Evolutionary conservation across 805 yeast genomes (phyloP).

Genomic region (Helenozyma rhizophorensis): DNA sequence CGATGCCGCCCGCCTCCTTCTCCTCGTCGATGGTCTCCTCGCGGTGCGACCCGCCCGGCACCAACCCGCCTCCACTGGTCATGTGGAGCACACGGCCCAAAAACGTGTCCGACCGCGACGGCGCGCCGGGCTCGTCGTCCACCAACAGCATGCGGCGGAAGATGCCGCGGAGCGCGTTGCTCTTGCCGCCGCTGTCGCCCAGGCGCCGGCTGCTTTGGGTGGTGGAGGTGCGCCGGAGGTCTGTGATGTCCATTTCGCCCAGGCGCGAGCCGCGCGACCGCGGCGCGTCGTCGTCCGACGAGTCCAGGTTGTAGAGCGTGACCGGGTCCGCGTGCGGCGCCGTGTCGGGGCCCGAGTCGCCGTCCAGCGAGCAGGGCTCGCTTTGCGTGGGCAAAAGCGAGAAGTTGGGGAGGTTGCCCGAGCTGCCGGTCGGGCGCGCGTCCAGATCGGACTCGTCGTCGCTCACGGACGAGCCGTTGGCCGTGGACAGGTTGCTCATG

Average conservation of each 20-base stretch:
- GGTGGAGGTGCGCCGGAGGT: conserved; percentile 5
- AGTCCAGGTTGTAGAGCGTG: conserved; percentile 11
- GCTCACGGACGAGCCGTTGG: conserved; percentile 13
- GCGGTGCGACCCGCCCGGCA: conserved; percentile 33
- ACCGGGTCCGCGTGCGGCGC: conserved; percentile 7
- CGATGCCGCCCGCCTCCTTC: conserved; percentile 29
- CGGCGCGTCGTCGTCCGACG: conserved; percentile 12
- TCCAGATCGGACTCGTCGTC: conserved; percentile 17
- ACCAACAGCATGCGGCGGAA: conserved; percentile 33
- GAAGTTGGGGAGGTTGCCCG: conserved; percentile 12
- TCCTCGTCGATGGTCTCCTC: conserved; percentile 22
- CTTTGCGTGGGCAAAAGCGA: conserved; percentile 2
- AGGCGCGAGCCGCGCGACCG: background rate
- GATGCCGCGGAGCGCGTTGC: conserved; percentile 16
- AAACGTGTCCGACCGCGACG: conserved; percentile 33
- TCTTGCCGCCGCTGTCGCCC: conserved; percentile 7
- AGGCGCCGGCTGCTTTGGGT: conserved; percentile 1
- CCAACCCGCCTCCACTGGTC: conserved; percentile 39
- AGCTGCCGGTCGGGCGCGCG: background rate
- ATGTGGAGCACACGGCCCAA: conserved; percentile 33
- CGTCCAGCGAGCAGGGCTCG: conserved; percentile 1
- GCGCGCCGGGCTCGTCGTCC: conserved; percentile 19
- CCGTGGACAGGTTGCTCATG: conserved; percentile 23
- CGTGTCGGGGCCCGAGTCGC: conserved; percentile 3
- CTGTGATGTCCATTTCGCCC: conserved; percentile 13